Conservation (phyloP, 805 yeast species). For the Metschnikowia borealis region DNA sequence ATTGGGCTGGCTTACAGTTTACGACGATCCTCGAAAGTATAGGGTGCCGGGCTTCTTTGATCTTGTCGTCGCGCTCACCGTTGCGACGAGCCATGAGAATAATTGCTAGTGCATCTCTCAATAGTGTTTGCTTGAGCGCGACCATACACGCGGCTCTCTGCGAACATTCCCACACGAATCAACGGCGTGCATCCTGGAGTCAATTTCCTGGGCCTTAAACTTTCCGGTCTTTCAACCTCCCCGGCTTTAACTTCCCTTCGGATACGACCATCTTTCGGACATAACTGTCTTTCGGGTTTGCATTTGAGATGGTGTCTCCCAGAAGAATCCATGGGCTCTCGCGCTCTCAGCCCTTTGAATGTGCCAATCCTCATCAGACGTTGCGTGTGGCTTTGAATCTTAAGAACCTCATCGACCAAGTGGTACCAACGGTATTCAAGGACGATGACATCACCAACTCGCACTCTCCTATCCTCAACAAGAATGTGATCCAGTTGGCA, state of each 20-base stretch:
- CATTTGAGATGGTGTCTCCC: neutral
- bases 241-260: no score
- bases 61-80: constrained; percentile 47
- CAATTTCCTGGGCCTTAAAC: no score
- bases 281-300: no score
- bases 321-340: neutral
- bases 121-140: neutral
- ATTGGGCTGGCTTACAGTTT: constrained; percentile 63
- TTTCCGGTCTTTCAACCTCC: no score
- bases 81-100: constrained; percentile 46
- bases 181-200: neutral
- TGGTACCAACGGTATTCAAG: constrained; percentile 64
- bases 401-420: constrained; percentile 65
- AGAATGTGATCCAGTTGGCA: constrained; percentile 55
- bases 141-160: neutral
- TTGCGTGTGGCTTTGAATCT: constrained; percentile 68
- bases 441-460: constrained; percentile 47
- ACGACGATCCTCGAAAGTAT: constrained; percentile 39
- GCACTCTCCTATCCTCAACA: constrained; percentile 57
- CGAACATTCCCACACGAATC: neutral
- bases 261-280: no score
- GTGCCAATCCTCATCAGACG: constrained; percentile 65
- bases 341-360: constrained; percentile 6
- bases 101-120: neutral
- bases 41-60: constrained; percentile 48